Evolutionary conservation across 2,329 filamentous ascomycete species (phyloP), one percentile per base, ranked within the genome.

Genomic region (Microdochium trichocladiopsis): DNA sequence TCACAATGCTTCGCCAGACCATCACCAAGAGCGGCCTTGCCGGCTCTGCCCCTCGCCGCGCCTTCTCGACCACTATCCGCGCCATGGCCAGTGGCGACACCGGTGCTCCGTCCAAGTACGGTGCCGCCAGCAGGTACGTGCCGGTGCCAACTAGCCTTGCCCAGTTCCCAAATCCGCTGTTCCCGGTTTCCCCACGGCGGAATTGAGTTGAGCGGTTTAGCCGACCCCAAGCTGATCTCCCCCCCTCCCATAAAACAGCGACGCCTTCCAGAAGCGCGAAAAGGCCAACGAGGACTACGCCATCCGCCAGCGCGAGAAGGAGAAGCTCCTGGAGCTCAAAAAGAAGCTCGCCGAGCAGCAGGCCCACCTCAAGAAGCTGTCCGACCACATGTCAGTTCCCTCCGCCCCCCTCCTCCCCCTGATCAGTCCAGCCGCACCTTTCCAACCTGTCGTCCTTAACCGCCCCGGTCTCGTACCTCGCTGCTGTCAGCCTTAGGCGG

Each of bases 201-300:
- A n/a, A n/a, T n/a, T n/a, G n/a, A n/a, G n/a, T n/a, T n/a, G n/a
- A n/a, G n/a, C n/a, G n/a, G n/a, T n/a, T n/a, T n/a, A n/a, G n/a
- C n/a, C n/a, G n/a, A n/a, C n/a, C n/a, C n/a, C n/a, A n/a, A n/a
- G n/a, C n/a, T n/a, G 50, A 28, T 18, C 36, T 45, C 41, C 22
- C 41, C 18, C 6, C 18, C 18, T 18, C 4, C n/a, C 8, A 41
- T 14, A 22, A 31, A 48, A 61, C 60, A 95, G 93, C 62, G 93
- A 99, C 68, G 84, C 90, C 53, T 99, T 96, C 82, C 90, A 86
- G 75, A 87, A 87, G 75, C 90, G 94, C 63, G 94, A 99, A 75
- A 82, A 86, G 68, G 93, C 93, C 60, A 80, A 76, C 68, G 94
- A 97, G 77, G 86, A 91, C 70, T 82, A 83, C 62, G 89, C 88